Evolutionary conservation across 768 basidiomycete genomes (phyloP).

Genomic region (Leccinum truebloodii): DNA sequence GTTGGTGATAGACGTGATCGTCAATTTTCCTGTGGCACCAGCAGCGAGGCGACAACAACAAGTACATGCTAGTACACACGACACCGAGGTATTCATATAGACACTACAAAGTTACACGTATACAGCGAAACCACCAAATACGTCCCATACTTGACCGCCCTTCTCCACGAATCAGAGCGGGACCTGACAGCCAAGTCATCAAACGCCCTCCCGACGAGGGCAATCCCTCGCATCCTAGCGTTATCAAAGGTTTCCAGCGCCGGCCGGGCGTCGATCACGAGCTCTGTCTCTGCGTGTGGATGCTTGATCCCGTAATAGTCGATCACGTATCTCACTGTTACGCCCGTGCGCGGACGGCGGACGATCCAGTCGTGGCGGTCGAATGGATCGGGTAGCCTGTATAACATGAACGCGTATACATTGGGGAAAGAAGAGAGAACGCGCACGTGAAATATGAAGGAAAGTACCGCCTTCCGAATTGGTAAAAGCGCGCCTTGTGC

Average conservation of each 20-base stretch:
- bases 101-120: not conserved
- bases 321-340: constrained; percentile 10
- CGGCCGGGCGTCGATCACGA: constrained; percentile 8
- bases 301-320: constrained; percentile 18
- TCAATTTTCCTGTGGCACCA: not conserved
- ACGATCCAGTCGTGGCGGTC: constrained; percentile 20
- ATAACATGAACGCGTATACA: not conserved
- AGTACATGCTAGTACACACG: not conserved
- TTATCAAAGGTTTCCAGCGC: constrained; percentile 14
- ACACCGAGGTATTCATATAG: not conserved
- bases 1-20: not conserved
- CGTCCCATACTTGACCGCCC: not conserved
- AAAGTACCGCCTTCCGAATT: not conserved
- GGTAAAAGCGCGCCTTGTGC: constrained; percentile 15
- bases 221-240: constrained; percentile 8
- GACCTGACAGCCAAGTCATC: not conserved
- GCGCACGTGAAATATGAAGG: constrained; percentile 13
- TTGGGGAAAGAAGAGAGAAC: not conserved
- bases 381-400: constrained; percentile 14
- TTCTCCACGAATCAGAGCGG: not conserved
- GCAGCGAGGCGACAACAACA: not conserved
- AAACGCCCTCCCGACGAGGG: constrained; percentile 1
- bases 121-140: constrained; percentile 6
- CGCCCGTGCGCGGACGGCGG: constrained; percentile 6
- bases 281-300: constrained; percentile 2